phyloP scores from a whole-genome alignment of 2,329 filamentous ascomycete species.

The Ceratocystis destructans region DNA sequence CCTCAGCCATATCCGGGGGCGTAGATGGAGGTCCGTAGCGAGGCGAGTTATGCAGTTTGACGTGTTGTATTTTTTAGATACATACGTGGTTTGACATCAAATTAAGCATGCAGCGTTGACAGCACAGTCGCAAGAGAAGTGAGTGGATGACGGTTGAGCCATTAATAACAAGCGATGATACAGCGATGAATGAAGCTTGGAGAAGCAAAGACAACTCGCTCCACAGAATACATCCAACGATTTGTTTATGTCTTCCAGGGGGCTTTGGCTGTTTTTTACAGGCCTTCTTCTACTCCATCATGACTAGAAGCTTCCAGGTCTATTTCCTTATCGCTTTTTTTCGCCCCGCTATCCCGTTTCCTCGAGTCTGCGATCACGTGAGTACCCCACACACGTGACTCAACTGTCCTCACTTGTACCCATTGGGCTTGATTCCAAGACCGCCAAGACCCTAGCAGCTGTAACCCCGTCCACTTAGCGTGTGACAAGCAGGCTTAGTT shows the following conservation, averaged over 20 bases:
- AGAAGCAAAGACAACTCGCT: background rate
- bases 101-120: background rate
- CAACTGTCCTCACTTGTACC: too few species aligned
- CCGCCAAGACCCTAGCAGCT: background rate
- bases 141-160: background rate
- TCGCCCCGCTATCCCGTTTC: too few species aligned
- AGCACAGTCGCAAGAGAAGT: background rate
- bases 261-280: too few species aligned
- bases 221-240: too few species aligned
- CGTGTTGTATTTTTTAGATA: background rate
- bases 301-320: background rate
- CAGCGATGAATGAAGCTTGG: background rate
- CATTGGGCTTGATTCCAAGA: too few species aligned
- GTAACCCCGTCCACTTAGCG: background rate
- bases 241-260: too few species aligned
- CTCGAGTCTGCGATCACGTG: background rate
- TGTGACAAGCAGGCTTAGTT: background rate
- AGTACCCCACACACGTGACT: background rate
- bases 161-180: background rate
- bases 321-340: background rate
- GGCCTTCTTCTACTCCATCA: too few species aligned
- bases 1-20: constrained; percentile 8
- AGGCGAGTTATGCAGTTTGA: background rate
- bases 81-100: background rate
- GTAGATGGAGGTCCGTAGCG: background rate